A percentile compares a stretch with the other conserved stretches of the same genome.
Evolutionary conservation across 2,329 filamentous ascomycete species (phyloP).

Genomic region (Colletotrichum higginsianum): DNA sequence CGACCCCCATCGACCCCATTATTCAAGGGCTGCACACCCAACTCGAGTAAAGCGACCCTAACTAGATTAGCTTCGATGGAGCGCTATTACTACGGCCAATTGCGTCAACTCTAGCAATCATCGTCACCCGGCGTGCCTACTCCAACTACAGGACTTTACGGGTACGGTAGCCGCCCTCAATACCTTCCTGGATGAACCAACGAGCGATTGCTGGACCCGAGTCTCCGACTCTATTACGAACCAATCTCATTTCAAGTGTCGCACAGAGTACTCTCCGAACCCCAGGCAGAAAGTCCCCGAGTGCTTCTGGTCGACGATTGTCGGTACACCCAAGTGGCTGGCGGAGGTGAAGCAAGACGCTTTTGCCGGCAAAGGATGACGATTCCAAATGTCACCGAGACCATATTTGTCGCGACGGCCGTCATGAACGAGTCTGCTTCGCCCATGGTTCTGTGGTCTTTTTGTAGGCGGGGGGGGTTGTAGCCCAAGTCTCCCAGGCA

Average conservation of each 20-base stretch:
- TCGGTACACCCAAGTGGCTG: not conserved
- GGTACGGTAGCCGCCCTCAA: not conserved
- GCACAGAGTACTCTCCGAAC: not conserved
- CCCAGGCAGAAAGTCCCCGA: constrained; percentile 5
- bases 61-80: not conserved
- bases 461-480: not conserved
- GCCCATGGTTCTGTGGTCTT: constrained; percentile 2
- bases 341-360: not conserved
- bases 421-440: constrained; percentile 7
- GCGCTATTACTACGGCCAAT: not conserved
- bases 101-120: not conserved
- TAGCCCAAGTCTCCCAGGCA: constrained; percentile 15
- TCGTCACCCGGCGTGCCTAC: not conserved
- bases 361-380: not conserved
- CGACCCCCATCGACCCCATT: not conserved
- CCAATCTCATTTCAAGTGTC: not conserved
- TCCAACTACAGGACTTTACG: not conserved
- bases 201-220: not conserved
- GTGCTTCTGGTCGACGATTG: not conserved
- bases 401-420: not conserved
- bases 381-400: not conserved
- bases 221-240: not conserved
- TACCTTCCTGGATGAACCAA: not conserved
- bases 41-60: not conserved
- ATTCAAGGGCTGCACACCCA: not conserved